A percentile compares a stretch with the other conserved stretches of the same genome.
Conservation (phyloP, 257 asterid genomes). For the Fraxinus excelsior region DNA sequence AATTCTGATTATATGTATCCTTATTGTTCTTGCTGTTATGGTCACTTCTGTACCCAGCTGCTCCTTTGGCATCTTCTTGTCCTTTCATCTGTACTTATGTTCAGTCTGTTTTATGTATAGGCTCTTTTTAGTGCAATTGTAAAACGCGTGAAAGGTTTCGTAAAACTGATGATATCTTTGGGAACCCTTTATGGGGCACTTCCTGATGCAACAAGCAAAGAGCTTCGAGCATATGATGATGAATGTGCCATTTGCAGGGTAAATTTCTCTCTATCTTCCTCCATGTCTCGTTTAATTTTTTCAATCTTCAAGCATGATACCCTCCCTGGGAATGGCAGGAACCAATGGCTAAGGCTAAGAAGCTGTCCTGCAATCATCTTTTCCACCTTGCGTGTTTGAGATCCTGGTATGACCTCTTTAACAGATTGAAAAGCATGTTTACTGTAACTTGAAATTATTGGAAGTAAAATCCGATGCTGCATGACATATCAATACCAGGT, state of each 20-base stretch:
- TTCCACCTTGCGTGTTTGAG: conserved; percentile 94
- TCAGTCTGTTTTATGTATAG: conserved; percentile 38
- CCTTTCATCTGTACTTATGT: conserved; percentile 15
- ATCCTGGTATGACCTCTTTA: conserved; percentile 62
- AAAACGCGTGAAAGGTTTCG: conserved; percentile 73
- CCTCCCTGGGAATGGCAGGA: conserved; percentile 50
- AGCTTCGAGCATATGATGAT: conserved; percentile 80
- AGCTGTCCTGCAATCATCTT: conserved; percentile 84
- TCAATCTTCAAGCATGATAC: conserved; percentile 28
- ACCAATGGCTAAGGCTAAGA: conserved; percentile 97
- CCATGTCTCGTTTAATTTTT: conserved; percentile 18
- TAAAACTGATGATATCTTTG: conserved; percentile 77
- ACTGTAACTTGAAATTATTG: conserved; percentile 4
- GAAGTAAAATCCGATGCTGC: conserved; percentile 17
- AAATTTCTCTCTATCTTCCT: conserved; percentile 20
- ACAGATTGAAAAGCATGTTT: conserved; percentile 13
- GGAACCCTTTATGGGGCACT: conserved; percentile 90
- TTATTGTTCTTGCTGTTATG: conserved; percentile 17
- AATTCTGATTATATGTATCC: conserved; percentile 1
- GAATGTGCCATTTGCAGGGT: conserved; percentile 98
- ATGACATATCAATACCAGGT: conserved; percentile 50
- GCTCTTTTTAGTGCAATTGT: conserved; percentile 81
- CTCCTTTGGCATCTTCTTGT: conserved; percentile 14
- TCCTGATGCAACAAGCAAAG: conserved; percentile 85
- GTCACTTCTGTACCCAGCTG: conserved; percentile 6